phyloP scores from a whole-genome alignment of 1,284 basidiomycete genomes.

The Exsudoporus floridanus region DNA sequence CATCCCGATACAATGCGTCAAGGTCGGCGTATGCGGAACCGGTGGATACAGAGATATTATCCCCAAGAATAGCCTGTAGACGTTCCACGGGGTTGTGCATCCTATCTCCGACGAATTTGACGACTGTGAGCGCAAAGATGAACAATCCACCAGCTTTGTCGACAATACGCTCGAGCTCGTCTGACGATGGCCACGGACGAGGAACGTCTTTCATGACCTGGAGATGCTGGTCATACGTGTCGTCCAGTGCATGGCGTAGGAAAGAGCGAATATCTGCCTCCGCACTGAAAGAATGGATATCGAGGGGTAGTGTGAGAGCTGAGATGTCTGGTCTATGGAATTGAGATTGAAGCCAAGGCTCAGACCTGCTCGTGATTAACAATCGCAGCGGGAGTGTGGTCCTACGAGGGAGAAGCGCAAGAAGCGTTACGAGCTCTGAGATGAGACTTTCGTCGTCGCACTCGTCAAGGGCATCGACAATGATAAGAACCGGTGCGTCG shows the following conservation, averaged over 20 bases:
- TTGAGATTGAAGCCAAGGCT: slow-evolving; percentile 15
- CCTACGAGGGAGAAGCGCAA: slow-evolving; percentile 9
- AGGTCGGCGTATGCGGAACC: too few relatives aligned
- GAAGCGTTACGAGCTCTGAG: slow-evolving; percentile 18
- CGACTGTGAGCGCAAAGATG: slow-evolving; percentile 25
- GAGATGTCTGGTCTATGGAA: slow-evolving; percentile 8
- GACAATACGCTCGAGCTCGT: slow-evolving; percentile 21
- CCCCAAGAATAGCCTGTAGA: too few relatives aligned
- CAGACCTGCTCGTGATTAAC: not conserved
- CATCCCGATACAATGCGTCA: too few relatives aligned
- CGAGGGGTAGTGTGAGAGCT: slow-evolving; percentile 4
- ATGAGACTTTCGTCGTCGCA: slow-evolving; percentile 23
- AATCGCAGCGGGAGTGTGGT: slow-evolving; percentile 16
- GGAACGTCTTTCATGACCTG: slow-evolving; percentile 19
- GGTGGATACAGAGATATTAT: too few relatives aligned
- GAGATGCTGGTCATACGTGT: slow-evolving; percentile 15
- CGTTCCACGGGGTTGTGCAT: too few relatives aligned
- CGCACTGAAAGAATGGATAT: slow-evolving; percentile 17
- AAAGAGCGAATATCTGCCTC: slow-evolving; percentile 18
- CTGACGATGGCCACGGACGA: slow-evolving; percentile 26
- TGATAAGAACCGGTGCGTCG: slow-evolving; percentile 6
- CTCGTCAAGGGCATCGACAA: slow-evolving; percentile 26
- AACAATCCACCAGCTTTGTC: slow-evolving; percentile 29
- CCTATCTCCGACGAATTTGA: too few relatives aligned
- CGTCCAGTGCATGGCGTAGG: not conserved